Conservation (phyloP, 345 rosid genomes). For the Rubroshorea leprosula region DNA sequence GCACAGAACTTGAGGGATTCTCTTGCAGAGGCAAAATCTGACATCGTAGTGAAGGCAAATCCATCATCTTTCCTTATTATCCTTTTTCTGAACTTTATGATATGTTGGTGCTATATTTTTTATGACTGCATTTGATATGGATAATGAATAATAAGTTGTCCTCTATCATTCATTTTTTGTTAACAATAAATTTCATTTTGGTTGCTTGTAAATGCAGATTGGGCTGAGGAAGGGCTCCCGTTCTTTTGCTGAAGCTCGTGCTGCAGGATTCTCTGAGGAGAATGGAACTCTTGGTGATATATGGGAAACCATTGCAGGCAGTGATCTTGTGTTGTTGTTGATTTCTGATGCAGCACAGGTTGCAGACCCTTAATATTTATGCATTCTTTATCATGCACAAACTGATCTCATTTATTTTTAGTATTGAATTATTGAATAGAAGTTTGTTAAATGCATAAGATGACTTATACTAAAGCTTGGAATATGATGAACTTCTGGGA, state of each 20-base stretch:
- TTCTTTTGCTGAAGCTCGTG: slow-evolving; percentile 86
- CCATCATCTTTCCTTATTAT: not conserved
- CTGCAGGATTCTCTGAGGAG: slow-evolving; percentile 82
- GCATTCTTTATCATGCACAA: not conserved
- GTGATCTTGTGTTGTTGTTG: slow-evolving; percentile 81
- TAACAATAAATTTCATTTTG: not conserved
- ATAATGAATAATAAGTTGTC: too few relatives aligned
- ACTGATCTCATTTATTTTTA: not conserved
- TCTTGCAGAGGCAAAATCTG: slow-evolving; percentile 73
- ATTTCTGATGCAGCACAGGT: slow-evolving; percentile 98
- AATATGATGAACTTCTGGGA: too few relatives aligned
- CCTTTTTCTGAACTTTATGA: not conserved
- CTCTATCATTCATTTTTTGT: not conserved
- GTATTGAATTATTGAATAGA: not conserved
- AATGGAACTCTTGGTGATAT: slow-evolving; percentile 85
- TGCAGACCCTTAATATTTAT: not conserved
- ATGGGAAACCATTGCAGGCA: slow-evolving; percentile 79
- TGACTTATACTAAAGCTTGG: not conserved
- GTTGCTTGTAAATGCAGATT: slow-evolving; percentile 33
- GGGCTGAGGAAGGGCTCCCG: slow-evolving; percentile 87
- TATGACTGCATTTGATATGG: not conserved
- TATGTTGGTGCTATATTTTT: not conserved
- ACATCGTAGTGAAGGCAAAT: slow-evolving; percentile 71
- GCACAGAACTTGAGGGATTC: slow-evolving; percentile 94
- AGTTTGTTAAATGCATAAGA: too few relatives aligned